Percentiles rank a stretch among this genome's conserved stretches.
Conservation (phyloP, 176 grass and related monocot species). For the Carex parvula region DNA sequence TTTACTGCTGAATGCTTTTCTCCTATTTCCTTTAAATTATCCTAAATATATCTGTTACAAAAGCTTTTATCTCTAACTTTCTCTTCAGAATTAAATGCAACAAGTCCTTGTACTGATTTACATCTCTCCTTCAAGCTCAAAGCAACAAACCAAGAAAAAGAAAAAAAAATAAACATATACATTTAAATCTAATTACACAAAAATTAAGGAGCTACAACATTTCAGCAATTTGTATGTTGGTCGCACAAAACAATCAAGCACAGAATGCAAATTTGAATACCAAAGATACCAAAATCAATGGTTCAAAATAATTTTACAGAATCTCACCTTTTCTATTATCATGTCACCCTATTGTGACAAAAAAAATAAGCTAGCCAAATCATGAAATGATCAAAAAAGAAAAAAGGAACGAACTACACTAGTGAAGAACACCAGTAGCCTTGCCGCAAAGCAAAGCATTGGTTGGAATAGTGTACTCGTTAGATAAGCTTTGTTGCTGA, state of each 20-base stretch:
- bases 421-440: constrained; percentile 44
- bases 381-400: background rate
- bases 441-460: constrained; percentile 67
- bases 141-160: background rate
- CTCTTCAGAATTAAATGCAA: too few relatives aligned
- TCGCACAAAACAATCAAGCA: background rate
- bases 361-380: background rate
- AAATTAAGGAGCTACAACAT: background rate
- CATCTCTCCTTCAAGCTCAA: too few relatives aligned
- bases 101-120: too few relatives aligned
- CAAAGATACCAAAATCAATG: background rate
- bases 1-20: too few relatives aligned
- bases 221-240: background rate
- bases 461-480: constrained; percentile 66
- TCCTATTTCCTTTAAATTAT: too few relatives aligned
- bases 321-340: constrained; percentile 18
- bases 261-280: background rate
- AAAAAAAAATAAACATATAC: background rate
- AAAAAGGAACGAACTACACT: background rate
- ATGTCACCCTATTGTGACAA: constrained; percentile 26
- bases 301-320: constrained; percentile 10
- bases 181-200: background rate
- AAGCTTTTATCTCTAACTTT: too few relatives aligned
- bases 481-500: constrained; percentile 55
- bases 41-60: too few relatives aligned